Evolutionary conservation across 371 early-diverging fungal genomes (phyloP).

Genomic region (Circinella minor): DNA sequence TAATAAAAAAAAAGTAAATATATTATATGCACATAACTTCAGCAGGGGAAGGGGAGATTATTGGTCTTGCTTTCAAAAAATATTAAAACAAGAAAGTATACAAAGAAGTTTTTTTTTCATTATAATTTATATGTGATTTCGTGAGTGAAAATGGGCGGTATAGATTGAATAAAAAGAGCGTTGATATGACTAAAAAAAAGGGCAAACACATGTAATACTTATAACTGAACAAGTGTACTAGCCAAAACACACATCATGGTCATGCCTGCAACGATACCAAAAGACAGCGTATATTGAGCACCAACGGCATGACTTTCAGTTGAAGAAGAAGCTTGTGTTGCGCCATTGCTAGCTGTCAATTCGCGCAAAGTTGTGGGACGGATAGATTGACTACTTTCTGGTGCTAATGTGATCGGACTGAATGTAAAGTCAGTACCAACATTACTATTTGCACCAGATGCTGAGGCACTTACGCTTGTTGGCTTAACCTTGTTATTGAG

Average conservation of each 20-base stretch:
- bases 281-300: slow-evolving; percentile 6
- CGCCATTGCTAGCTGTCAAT: slow-evolving; percentile 14
- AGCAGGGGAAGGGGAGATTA: background rate
- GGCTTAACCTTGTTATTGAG: slow-evolving; percentile 2
- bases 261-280: slow-evolving; percentile 13
- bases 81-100: too few relatives aligned
- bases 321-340: slow-evolving; percentile 10
- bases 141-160: too few relatives aligned
- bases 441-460: slow-evolving; percentile 7
- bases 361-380: slow-evolving; percentile 18
- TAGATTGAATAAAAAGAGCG: too few relatives aligned
- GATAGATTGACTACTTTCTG: slow-evolving; percentile 30
- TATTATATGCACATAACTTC: background rate
- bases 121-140: too few relatives aligned
- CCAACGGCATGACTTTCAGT: background rate
- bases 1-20: background rate
- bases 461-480: slow-evolving; percentile 3
- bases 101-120: too few relatives aligned
- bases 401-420: slow-evolving; percentile 39
- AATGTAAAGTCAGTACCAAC: slow-evolving; percentile 27
- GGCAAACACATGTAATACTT: background rate
- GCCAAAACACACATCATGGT: slow-evolving; percentile 13
- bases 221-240: slow-evolving; percentile 8
- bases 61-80: too few relatives aligned
- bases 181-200: background rate